Percentiles rank a stretch among this genome's conserved stretches.
Evolutionary conservation across 1,139 yeast species (phyloP).

Genomic region (Kodamaea sp.): DNA sequence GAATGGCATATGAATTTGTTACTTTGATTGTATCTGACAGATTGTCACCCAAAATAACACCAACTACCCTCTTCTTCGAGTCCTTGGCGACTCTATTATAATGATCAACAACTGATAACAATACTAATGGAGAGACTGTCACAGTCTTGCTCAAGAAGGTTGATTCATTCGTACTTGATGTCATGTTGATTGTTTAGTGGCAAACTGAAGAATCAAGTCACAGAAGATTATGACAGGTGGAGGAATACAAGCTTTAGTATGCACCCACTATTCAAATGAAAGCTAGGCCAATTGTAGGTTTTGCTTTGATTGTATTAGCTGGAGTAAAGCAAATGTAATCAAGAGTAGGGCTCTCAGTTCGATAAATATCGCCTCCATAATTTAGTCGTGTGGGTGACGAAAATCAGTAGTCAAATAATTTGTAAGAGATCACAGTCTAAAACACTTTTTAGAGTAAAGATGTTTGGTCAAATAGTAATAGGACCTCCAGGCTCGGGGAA

Average conservation of each 20-base stretch:
- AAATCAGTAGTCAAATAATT: too few relatives aligned
- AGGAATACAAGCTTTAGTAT: too few relatives aligned
- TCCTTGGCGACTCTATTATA: constrained; percentile 79
- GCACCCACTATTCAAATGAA: too few relatives aligned
- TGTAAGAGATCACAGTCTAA: too few relatives aligned
- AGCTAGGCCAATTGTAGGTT: too few relatives aligned
- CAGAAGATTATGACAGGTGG: too few relatives aligned
- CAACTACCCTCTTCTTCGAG: constrained; percentile 81
- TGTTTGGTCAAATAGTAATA: constrained; percentile 88
- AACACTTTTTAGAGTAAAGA: too few relatives aligned
- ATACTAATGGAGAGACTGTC: constrained; percentile 92
- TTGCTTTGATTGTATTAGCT: too few relatives aligned
- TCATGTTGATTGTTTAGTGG: constrained; percentile 15
- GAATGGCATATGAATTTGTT: constrained; percentile 81
- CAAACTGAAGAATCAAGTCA: constrained; percentile 3
- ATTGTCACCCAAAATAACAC: constrained; percentile 88
- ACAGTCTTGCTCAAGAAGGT: constrained; percentile 59
- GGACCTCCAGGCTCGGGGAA: constrained; percentile 99
- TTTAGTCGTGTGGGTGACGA: too few relatives aligned
- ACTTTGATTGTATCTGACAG: constrained; percentile 59
- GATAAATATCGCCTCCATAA: too few relatives aligned
- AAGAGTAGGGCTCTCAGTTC: too few relatives aligned
- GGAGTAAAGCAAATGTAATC: too few relatives aligned
- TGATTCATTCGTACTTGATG: constrained; percentile 29
- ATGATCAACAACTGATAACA: constrained; percentile 93